phyloP scores from a whole-genome alignment of 306 rosid genomes.

The Vicia faba region DNA sequence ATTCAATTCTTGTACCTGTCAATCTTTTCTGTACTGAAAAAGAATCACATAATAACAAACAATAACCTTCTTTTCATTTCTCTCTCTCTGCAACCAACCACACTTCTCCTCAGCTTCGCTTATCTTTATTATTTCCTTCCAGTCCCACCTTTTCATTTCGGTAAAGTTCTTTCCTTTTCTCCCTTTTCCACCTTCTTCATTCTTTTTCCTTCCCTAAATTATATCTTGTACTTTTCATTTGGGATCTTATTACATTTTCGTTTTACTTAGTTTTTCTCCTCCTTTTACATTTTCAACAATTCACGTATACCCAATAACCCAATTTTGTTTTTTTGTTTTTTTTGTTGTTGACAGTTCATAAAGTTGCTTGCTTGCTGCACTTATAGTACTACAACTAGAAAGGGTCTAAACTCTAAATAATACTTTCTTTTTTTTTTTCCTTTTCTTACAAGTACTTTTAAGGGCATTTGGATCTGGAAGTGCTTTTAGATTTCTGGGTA shows the following conservation, averaged over 20 bases:
- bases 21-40: not conserved
- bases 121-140: not conserved
- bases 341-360: constrained; percentile 33
- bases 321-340: constrained; percentile 26
- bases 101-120: not conserved
- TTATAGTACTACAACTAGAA: constrained; percentile 31
- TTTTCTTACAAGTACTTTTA: constrained; percentile 33
- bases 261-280: constrained; percentile 20
- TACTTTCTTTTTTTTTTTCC: not conserved
- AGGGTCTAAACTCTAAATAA: constrained; percentile 25
- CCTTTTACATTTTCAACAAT: constrained; percentile 32
- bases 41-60: not conserved
- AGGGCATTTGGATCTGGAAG: constrained; percentile 52
- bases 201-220: not conserved
- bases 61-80: not conserved
- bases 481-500: constrained; percentile 38
- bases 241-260: constrained; percentile 49
- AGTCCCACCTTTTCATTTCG: constrained; percentile 37
- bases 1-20: not conserved
- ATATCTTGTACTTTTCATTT: constrained; percentile 31
- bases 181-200: constrained; percentile 19
- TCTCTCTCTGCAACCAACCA: constrained; percentile 1
- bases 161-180: constrained; percentile 44
- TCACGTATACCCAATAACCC: constrained; percentile 40
- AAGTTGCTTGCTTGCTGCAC: constrained; percentile 38